These are phyloP conservation scores for Ophiostoma ips DNA, from an alignment of 2,329 filamentous ascomycete species.

Conservation along the genomic window DNA sequence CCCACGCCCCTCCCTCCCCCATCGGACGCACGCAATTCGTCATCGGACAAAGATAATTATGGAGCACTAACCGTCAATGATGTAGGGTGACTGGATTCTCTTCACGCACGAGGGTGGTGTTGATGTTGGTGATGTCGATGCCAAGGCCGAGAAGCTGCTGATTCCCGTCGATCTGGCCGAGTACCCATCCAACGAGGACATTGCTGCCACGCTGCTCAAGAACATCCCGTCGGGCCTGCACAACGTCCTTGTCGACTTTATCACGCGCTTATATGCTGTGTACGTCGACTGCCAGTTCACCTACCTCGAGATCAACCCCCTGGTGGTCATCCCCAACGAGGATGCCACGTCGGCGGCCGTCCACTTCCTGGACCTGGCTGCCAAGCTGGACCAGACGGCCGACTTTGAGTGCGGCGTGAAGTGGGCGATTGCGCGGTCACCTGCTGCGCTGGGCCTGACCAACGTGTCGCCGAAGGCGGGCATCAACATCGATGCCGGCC, in stretches of 20 bases:
- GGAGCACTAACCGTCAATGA: conserved; percentile 3
- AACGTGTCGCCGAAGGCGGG: conserved; percentile 46
- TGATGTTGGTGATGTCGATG: conserved; percentile 97
- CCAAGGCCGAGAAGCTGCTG: conserved; percentile 95
- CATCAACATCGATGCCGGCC: conserved; percentile 87
- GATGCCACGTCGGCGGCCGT: conserved; percentile 86
- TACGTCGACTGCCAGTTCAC: conserved; percentile 99
- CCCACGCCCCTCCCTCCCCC: neutral
- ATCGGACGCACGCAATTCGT: conserved; percentile 1
- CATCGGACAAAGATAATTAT: conserved; percentile 1
- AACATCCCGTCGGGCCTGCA: conserved; percentile 92
- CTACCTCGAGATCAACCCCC: conserved; percentile 98
- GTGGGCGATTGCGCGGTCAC: conserved; percentile 92
- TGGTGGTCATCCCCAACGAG: conserved; percentile 93
- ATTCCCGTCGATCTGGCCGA: conserved; percentile 89
- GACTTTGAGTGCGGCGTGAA: conserved; percentile 99
- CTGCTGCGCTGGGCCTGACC: conserved; percentile 68
- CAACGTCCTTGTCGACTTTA: conserved; percentile 98
- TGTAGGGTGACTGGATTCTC: conserved; percentile 99
- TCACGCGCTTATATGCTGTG: conserved; percentile 92
- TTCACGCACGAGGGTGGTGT: conserved; percentile 99
- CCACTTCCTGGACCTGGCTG: conserved; percentile 95
- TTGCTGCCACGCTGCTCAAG: conserved; percentile 70
- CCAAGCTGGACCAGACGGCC: conserved; percentile 97
- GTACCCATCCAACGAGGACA: conserved; percentile 92